Evolutionary conservation across 257 asterid genomes (phyloP).

Genomic region (Ilex aquifolium): DNA sequence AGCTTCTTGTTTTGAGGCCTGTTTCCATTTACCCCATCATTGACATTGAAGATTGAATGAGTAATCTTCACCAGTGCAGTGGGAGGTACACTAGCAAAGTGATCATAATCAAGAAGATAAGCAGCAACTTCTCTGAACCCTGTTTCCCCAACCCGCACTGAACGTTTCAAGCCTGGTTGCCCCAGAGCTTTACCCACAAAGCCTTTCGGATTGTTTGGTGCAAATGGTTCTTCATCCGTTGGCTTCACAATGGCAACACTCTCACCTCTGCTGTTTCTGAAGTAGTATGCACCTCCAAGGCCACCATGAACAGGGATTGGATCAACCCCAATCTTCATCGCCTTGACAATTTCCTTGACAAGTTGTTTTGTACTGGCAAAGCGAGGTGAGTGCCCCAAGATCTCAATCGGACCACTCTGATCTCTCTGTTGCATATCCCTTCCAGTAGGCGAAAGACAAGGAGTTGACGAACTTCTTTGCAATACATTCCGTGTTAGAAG

Average conservation of each 20-base stretch:
- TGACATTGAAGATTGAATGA: constrained; percentile 76
- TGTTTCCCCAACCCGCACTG: constrained; percentile 91
- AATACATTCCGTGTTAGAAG: constrained; percentile 67
- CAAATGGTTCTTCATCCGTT: constrained; percentile 95
- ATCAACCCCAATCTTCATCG: constrained; percentile 69
- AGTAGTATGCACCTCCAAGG: constrained; percentile 94
- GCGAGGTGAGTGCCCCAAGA: constrained; percentile 54
- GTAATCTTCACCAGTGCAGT: constrained; percentile 91
- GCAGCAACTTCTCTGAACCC: constrained; percentile 98
- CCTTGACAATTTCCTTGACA: constrained; percentile 80
- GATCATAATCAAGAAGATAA: constrained; percentile 76
- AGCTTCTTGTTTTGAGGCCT: constrained; percentile 49
- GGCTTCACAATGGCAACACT: constrained; percentile 96
- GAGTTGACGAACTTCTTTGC: constrained; percentile 95
- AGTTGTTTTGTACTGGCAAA: constrained; percentile 54
- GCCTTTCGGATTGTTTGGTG: constrained; percentile 96
- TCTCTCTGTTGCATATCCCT: constrained; percentile 74
- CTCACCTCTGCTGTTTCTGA: constrained; percentile 74
- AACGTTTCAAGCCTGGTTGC: constrained; percentile 83
- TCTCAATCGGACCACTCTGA: constrained; percentile 78
- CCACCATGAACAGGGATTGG: constrained; percentile 80
- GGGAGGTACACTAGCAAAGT: constrained; percentile 90
- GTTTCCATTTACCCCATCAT: constrained; percentile 74
- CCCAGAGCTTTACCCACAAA: constrained; percentile 95
- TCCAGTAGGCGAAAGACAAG: constrained; percentile 94